A percentile compares a stretch with the other conserved stretches of the same genome.
Evolutionary conservation across 139 green algal genomes (phyloP).

Genomic region (Helicosporidium sp.): DNA sequence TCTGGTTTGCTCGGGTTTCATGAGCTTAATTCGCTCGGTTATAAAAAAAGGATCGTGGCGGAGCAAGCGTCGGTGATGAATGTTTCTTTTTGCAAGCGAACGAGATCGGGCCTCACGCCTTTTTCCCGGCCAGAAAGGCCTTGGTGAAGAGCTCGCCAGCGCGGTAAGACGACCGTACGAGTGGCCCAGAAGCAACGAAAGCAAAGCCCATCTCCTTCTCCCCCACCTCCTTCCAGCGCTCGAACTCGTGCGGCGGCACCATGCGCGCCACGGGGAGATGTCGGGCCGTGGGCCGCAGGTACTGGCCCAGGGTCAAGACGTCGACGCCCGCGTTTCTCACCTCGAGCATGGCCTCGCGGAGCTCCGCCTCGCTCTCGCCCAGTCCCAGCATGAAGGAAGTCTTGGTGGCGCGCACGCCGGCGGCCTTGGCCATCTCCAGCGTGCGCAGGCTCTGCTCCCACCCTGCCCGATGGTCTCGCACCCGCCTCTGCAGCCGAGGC

Average conservation of each 20-base stretch:
- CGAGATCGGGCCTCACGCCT: too few relatives aligned
- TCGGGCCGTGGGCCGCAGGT: conserved; percentile 81
- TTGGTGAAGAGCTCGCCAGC: conserved; percentile 87
- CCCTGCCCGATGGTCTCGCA: conserved; percentile 63
- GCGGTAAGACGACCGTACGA: conserved; percentile 87
- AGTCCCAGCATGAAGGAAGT: conserved; percentile 90
- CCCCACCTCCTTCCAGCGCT: conserved; percentile 52
- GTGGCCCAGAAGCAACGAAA: conserved; percentile 79
- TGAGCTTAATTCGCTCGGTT: too few relatives aligned
- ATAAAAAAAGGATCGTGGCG: too few relatives aligned
- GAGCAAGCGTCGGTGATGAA: too few relatives aligned
- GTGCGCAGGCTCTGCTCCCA: conserved; percentile 73
- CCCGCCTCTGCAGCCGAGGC: conserved; percentile 51
- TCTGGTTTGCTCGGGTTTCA: too few relatives aligned
- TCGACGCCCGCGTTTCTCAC: conserved; percentile 59
- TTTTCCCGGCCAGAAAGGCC: conserved; percentile 50
- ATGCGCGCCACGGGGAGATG: conserved; percentile 77
- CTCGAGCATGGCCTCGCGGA: conserved; percentile 68
- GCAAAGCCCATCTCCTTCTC: conserved; percentile 73
- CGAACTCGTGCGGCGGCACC: conserved; percentile 84
- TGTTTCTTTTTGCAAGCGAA: too few relatives aligned
- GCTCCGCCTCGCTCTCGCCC: conserved; percentile 66
- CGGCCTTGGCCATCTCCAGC: conserved; percentile 55
- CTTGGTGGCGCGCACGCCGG: conserved; percentile 71
- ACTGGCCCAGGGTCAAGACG: conserved; percentile 91